Base-by-base conservation (phyloP, 176 grass and related monocot species). In the Phoenix roebelenii region DNA sequence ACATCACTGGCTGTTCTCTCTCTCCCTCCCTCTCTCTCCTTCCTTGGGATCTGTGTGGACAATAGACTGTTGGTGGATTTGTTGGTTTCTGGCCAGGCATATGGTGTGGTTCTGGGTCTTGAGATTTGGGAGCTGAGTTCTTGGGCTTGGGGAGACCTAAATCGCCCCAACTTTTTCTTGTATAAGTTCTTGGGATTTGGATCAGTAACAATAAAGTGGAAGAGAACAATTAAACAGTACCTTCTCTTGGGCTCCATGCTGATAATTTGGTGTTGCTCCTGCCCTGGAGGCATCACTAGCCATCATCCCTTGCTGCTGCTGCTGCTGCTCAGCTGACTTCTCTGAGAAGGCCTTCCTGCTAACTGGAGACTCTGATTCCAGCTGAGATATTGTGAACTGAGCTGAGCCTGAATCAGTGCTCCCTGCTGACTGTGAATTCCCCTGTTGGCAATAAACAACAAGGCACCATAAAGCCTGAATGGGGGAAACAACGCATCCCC, bases 361-460 rank as follows among this genome's bases (percentile, higher is more conserved):
- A 23, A 58, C 78, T 74, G 82, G 73, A 70, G 79, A 76, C 68
- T 80, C 84, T 74, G 79, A 60, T 76, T 82, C 87, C 80, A 82
- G 77, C 80, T 76, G 78, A 59, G 84, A 80, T 69, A 72, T 71
- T 78, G 84, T 85, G 70, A 85, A 79, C 70, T 83, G 85, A 24
- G 80, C 93, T 85, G 87, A 98, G 63, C 84, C 78, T 69, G 81
- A 98, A 77, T 88, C 93, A 79, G 76, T 80, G 78, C 84, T 98
- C 66, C 68, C 83, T 57, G 85, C 77, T 66, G 87, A 85, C 72
- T 85, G 80, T 54, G 78, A 89, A 80, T 76, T 85, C 76, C 79
- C 85, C 88, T 89, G 81, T 76, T 85, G 30, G 63, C 52, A 85
- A 77, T 54, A 87, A 81, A 76, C 17, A 55, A 72, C 35, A 51